These are phyloP conservation scores for Apiotrichum montevideense DNA, from an alignment of 1,284 basidiomycete species.

Conservation along the genomic window DNA sequence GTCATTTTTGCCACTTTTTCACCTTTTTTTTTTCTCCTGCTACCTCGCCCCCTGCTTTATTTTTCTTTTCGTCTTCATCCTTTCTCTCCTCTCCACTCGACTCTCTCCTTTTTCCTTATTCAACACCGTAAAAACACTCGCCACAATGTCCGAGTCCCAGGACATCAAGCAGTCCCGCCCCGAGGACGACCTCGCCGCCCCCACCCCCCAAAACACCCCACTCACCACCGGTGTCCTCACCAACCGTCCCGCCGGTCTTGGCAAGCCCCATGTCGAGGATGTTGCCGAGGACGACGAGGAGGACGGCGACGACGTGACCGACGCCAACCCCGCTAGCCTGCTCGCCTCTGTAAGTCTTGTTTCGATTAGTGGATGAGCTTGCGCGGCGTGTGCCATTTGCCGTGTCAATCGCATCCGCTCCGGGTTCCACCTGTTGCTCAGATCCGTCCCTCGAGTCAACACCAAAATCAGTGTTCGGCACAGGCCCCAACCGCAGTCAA, in stretches of 20 bases:
- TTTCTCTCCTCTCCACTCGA: background rate
- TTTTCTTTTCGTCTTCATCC: background rate
- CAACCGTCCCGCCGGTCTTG: conserved; percentile 54
- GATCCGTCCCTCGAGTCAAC: background rate
- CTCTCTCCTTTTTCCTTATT: background rate
- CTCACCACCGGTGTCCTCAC: conserved; percentile 64
- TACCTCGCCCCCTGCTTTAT: background rate
- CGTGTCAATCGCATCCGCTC: no score
- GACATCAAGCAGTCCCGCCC: conserved; percentile 31
- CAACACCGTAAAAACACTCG: background rate
- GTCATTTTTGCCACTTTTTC: no score
- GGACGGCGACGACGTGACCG: conserved; percentile 50
- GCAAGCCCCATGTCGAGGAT: conserved; percentile 65
- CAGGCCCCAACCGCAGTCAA: background rate
- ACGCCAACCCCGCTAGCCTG: conserved; percentile 44
- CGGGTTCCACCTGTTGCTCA: no score
- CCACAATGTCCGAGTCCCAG: conserved; percentile 37
- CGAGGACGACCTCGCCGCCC: conserved; percentile 50
- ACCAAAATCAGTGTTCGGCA: no score
- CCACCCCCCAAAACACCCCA: conserved; percentile 76
- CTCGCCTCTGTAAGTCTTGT: conserved; percentile 43
- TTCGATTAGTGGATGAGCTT: background rate
- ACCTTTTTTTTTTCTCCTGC: no score
- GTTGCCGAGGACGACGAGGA: conserved; percentile 54
- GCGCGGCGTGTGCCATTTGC: background rate